Evolutionary conservation across 2,329 filamentous ascomycete species (phyloP).

Genomic region (Myotisia sp.): DNA sequence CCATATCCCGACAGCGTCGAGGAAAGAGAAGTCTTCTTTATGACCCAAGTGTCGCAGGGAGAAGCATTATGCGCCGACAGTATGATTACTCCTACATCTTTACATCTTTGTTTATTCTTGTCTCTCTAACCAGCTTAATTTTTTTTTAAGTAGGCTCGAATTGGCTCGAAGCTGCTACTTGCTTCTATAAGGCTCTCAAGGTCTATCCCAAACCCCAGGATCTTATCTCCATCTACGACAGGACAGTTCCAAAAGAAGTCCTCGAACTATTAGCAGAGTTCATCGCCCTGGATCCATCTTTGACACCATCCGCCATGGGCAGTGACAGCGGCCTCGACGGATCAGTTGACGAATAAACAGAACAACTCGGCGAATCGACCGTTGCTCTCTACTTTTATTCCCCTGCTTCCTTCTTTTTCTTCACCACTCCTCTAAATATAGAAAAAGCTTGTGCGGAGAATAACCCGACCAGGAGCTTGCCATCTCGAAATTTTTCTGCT

Average conservation of each 20-base stretch:
- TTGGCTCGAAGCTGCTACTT: constrained; percentile 67
- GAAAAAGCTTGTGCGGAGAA: no score
- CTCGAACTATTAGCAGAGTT: constrained; percentile 95
- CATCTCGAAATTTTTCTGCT: no score
- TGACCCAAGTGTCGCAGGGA: constrained; percentile 82
- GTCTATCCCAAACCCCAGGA: constrained; percentile 91
- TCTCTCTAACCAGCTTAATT: neutral
- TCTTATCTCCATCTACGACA: constrained; percentile 93
- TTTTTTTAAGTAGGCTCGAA: constrained; percentile 21
- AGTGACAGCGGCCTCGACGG: constrained; percentile 21
- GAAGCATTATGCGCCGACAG: constrained; percentile 72
- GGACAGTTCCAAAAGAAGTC: constrained; percentile 94
- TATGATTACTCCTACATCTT: constrained; percentile 42
- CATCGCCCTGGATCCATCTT: constrained; percentile 76
- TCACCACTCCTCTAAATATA: no score
- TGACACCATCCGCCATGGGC: constrained; percentile 45
- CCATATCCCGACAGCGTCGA: constrained; percentile 84
- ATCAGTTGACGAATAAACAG: no score
- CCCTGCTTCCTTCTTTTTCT: constrained; percentile 9
- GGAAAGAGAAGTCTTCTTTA: constrained; percentile 92
- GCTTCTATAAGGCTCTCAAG: constrained; percentile 97
- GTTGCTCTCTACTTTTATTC: constrained; percentile 7
- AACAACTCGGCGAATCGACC: constrained; percentile 15
- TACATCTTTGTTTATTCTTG: constrained; percentile 2
- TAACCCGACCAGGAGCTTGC: no score